Conservation (phyloP, 768 basidiomycete species). For the Lactifluus piperatus region DNA sequence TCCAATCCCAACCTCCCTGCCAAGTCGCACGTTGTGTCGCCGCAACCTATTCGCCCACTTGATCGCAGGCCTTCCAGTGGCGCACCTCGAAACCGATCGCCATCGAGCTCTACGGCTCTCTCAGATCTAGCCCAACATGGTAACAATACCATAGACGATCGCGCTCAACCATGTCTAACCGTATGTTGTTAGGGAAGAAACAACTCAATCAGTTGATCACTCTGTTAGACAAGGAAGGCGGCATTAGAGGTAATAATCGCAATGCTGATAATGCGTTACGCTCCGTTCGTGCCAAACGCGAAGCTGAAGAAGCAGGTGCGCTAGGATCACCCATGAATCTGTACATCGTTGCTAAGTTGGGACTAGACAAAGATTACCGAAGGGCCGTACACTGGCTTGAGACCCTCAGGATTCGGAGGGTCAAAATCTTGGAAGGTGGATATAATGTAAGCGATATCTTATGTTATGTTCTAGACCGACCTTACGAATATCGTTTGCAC, state of each 20-base stretch:
- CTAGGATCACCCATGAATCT: background rate
- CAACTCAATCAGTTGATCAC: constrained; percentile 82
- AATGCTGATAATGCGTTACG: constrained; percentile 59
- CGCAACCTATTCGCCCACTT: constrained; percentile 67
- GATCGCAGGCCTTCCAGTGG: constrained; percentile 66
- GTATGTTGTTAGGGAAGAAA: constrained; percentile 53
- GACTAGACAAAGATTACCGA: constrained; percentile 78
- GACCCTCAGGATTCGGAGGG: constrained; percentile 71
- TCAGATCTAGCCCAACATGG: constrained; percentile 86
- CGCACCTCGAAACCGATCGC: constrained; percentile 60
- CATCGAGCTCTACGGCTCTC: constrained; percentile 73
- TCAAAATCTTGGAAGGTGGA: constrained; percentile 75
- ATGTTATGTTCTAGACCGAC: background rate
- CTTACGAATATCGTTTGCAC: constrained; percentile 1
- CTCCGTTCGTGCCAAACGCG: constrained; percentile 75
- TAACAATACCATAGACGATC: constrained; percentile 20
- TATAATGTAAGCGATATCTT: constrained; percentile 47
- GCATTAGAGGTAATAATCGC: constrained; percentile 45
- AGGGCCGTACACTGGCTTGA: constrained; percentile 90
- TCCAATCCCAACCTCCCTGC: constrained; percentile 39
- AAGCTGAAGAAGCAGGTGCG: constrained; percentile 84
- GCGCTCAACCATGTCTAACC: background rate
- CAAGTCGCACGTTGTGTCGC: constrained; percentile 52
- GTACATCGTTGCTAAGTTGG: background rate
- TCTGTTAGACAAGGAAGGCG: constrained; percentile 66